phyloP scores from a whole-genome alignment of 257 asterid genomes.

The Rhazya stricta region DNA sequence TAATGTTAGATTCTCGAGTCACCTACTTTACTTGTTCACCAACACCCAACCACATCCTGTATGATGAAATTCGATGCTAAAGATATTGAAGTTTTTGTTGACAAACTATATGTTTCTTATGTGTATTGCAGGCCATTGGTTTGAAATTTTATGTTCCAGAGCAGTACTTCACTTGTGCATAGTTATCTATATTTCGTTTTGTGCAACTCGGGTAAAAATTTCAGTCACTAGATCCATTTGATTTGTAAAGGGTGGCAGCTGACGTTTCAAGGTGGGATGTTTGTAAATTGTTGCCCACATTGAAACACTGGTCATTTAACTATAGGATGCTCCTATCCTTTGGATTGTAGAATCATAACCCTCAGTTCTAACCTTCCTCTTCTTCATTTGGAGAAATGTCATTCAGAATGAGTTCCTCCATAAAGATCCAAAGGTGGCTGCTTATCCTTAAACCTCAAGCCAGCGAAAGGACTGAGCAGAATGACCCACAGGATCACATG shows the following conservation, averaged over 20 bases:
- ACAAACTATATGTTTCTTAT: background rate
- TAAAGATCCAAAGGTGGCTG: background rate
- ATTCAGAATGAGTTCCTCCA: background rate
- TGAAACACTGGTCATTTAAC: background rate
- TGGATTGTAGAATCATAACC: background rate
- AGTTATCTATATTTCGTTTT: background rate
- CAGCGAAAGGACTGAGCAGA: background rate
- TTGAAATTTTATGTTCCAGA: slow-evolving; percentile 74
- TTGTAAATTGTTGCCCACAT: background rate
- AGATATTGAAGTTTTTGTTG: background rate
- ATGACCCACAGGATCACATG: background rate
- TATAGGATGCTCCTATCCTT: background rate
- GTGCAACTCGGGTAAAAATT: background rate
- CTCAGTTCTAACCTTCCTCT: background rate
- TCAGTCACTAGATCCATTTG: background rate
- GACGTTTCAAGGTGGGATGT: background rate
- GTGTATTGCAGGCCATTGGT: slow-evolving; percentile 64
- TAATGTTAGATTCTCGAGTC: background rate
- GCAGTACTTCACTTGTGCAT: slow-evolving; percentile 34
- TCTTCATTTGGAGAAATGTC: background rate
- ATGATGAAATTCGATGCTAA: background rate
- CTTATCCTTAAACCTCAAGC: background rate
- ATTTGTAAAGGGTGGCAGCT: background rate
- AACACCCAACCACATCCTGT: background rate
- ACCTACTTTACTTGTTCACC: background rate